These are phyloP conservation scores for Whalleya microplaca DNA, from an alignment of 2,329 filamentous ascomycete species.

Conservation along the genomic window DNA sequence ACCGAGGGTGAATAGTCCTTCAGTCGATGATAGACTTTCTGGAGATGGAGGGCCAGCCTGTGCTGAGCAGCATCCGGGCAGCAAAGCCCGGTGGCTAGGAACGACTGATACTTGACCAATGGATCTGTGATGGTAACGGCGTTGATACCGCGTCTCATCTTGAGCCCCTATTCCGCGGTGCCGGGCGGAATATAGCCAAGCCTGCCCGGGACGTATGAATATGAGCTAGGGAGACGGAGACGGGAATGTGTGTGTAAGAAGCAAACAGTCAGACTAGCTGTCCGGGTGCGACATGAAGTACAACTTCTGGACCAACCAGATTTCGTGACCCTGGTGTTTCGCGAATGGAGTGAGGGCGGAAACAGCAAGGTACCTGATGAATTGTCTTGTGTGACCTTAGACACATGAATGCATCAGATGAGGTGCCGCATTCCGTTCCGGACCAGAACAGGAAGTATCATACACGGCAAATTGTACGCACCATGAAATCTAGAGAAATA, in stretches of 20 bases:
- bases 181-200: too few relatives aligned
- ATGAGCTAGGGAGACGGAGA: not conserved
- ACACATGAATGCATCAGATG: conserved; percentile 1
- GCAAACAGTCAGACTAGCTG: too few relatives aligned
- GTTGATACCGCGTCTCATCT: conserved; percentile 41
- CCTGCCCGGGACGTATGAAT: not conserved
- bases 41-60: conserved; percentile 73
- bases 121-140: conserved; percentile 71
- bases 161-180: conserved; percentile 2
- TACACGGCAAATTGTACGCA: not conserved
- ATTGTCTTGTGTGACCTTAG: not conserved
- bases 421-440: not conserved
- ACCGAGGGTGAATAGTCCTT: conserved; percentile 77
- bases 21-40: conserved; percentile 73
- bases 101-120: conserved; percentile 73
- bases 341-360: too few relatives aligned
- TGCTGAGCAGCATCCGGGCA: conserved; percentile 73
- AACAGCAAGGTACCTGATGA: not conserved
- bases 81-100: conserved; percentile 69
- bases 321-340: not conserved
- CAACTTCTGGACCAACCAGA: not conserved
- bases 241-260: too few relatives aligned
- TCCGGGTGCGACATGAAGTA: not conserved
- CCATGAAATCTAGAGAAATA: not conserved
- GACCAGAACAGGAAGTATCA: not conserved